phyloP scores from a whole-genome alignment of 176 grass and related monocot species.

The Pharus latifolius region DNA sequence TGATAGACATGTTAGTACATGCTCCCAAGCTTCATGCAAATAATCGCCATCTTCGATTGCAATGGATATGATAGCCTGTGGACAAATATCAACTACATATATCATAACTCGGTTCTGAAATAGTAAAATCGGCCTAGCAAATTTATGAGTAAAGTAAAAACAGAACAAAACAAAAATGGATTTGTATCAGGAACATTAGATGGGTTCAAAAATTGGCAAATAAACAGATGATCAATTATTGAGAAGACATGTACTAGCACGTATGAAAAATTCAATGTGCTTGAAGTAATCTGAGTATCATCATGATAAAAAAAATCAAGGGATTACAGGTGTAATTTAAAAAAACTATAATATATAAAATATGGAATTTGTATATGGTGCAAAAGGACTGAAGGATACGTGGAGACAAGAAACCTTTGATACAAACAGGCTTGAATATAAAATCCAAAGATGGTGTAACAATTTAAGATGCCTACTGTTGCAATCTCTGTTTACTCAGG shows the following conservation, averaged over 20 bases:
- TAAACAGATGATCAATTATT: not conserved
- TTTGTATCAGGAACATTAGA: not conserved
- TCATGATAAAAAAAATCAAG: not conserved
- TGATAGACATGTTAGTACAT: constrained; percentile 90
- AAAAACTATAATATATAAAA: not conserved
- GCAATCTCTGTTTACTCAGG: not conserved
- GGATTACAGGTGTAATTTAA: not conserved
- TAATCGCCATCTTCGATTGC: constrained; percentile 93
- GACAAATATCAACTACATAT: constrained; percentile 16
- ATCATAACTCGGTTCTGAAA: constrained; percentile 17
- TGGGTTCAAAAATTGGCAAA: not conserved
- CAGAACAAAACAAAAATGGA: not conserved
- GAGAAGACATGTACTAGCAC: constrained; percentile 5
- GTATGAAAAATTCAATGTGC: no score
- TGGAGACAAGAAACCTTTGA: not conserved
- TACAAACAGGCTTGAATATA: constrained; percentile 5
- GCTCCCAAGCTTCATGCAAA: constrained; percentile 94
- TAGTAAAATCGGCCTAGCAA: not conserved
- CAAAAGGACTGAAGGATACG: not conserved
- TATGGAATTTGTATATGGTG: constrained; percentile 2
- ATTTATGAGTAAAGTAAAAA: not conserved
- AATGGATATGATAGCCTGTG: constrained; percentile 96
- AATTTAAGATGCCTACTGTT: not conserved
- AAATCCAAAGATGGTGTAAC: not conserved
- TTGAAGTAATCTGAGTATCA: no score